A percentile compares a stretch with the other conserved stretches of the same genome.
These are phyloP conservation scores for Oxyria digyna DNA, from an alignment of 148 eudicot species.

Conservation along the genomic window DNA sequence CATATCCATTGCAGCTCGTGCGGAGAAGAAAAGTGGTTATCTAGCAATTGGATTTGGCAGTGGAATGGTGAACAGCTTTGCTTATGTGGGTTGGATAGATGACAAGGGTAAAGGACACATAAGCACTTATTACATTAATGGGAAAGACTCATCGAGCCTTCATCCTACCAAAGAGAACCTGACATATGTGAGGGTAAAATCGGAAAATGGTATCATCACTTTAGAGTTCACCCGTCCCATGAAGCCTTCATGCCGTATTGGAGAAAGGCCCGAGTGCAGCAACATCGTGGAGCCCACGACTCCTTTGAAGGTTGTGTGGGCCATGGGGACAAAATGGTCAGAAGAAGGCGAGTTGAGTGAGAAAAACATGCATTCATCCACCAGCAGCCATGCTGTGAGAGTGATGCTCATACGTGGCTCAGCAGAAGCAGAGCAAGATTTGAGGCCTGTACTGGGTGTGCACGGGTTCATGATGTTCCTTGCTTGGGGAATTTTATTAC, in stretches of 20 bases:
- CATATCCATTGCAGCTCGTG: slow-evolving; percentile 78
- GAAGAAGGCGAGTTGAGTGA: slow-evolving; percentile 46
- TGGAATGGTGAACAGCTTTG: slow-evolving; percentile 77
- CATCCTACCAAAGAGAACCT: slow-evolving; percentile 74
- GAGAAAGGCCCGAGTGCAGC: slow-evolving; percentile 61
- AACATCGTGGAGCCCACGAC: slow-evolving; percentile 76
- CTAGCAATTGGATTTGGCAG: slow-evolving; percentile 87
- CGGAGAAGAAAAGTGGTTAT: slow-evolving; percentile 87
- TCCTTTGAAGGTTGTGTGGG: slow-evolving; percentile 83
- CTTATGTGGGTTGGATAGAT: slow-evolving; percentile 90
- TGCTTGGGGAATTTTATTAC: slow-evolving; percentile 89
- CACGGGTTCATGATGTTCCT: slow-evolving; percentile 99
- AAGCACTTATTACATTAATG: slow-evolving; percentile 75
- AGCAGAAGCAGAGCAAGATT: slow-evolving; percentile 80
- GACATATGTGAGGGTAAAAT: slow-evolving; percentile 79
- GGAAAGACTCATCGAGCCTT: slow-evolving; percentile 47
- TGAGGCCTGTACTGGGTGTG: slow-evolving; percentile 79
- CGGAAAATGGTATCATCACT: slow-evolving; percentile 88
- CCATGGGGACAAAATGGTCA: slow-evolving; percentile 92
- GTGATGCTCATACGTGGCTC: slow-evolving; percentile 75
- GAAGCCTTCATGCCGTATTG: slow-evolving; percentile 49
- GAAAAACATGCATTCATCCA: slow-evolving; percentile 75
- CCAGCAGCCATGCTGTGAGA: slow-evolving; percentile 66
- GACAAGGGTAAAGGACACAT: slow-evolving; percentile 58
- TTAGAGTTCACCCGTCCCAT: slow-evolving; percentile 88